phyloP scores from a whole-genome alignment of 192 early-diverging fungal species.

The Coemansia sp. region DNA sequence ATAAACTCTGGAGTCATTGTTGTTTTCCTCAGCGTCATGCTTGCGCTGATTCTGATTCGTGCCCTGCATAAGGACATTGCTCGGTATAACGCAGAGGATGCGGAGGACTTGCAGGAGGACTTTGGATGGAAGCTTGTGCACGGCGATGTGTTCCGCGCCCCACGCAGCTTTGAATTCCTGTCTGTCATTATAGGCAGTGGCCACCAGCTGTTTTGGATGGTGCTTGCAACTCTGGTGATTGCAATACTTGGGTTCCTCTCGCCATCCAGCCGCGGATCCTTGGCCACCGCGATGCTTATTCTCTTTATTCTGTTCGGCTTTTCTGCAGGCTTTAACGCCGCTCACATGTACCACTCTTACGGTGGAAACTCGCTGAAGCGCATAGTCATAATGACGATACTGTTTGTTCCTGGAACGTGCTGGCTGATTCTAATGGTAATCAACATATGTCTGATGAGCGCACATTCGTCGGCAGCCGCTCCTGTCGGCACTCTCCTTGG shows the following conservation, averaged over 20 bases:
- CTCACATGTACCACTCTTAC: conserved; percentile 91
- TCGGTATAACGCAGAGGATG: conserved; percentile 76
- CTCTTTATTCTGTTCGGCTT: conserved; percentile 88
- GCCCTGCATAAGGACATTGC: conserved; percentile 91
- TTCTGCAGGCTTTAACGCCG: conserved; percentile 87
- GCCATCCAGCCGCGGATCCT: conserved; percentile 84
- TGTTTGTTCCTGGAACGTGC: conserved; percentile 74
- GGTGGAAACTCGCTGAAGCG: conserved; percentile 84
- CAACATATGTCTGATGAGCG: conserved; percentile 83
- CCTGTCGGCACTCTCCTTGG: conserved; percentile 85
- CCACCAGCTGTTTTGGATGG: conserved; percentile 74
- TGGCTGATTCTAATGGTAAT: conserved; percentile 64
- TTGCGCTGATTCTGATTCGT: conserved; percentile 84
- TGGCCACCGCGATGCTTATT: conserved; percentile 89
- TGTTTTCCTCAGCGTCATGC: conserved; percentile 87
- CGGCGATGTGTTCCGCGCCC: conserved; percentile 96
- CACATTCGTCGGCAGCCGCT: conserved; percentile 84
- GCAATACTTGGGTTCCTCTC: conserved; percentile 96
- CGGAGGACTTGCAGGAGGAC: conserved; percentile 83
- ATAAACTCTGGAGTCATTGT: conserved; percentile 94
- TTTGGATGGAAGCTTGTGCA: conserved; percentile 99
- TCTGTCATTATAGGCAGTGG: conserved; percentile 85
- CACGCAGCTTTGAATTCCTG: conserved; percentile 70
- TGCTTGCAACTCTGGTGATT: conserved; percentile 75
- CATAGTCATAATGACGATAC: conserved; percentile 78